Evolutionary conservation across 202 grass and related monocot genomes (phyloP).

Genomic region (Musa balbisiana): DNA sequence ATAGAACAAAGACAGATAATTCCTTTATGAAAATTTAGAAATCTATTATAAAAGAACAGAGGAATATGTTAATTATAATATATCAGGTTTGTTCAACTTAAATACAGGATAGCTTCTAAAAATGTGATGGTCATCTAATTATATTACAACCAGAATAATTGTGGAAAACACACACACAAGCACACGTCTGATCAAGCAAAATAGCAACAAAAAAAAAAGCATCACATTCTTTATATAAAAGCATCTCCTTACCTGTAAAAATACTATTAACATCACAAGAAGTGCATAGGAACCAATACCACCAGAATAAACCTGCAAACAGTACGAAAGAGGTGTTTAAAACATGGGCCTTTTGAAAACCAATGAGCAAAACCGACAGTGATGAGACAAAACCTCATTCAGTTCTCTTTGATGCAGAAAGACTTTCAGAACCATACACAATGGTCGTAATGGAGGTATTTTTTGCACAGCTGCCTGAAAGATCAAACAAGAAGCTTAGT

Average conservation of each 20-base stretch:
- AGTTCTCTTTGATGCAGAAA: constrained; percentile 99
- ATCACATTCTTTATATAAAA: neutral
- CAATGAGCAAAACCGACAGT: constrained; percentile 11
- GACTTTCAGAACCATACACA: constrained; percentile 95
- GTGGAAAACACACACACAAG: too few relatives aligned
- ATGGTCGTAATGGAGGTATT: constrained; percentile 77
- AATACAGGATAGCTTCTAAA: neutral
- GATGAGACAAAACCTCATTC: constrained; percentile 63
- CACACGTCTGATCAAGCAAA: too few relatives aligned
- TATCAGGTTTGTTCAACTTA: too few relatives aligned
- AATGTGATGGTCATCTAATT: neutral
- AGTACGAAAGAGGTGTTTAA: constrained; percentile 9
- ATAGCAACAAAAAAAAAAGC: too few relatives aligned
- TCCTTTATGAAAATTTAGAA: too few relatives aligned
- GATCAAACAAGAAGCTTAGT: constrained; percentile 18
- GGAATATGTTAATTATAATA: too few relatives aligned
- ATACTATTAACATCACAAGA: constrained; percentile 88
- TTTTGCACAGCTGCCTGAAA: constrained; percentile 71
- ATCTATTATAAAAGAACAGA: too few relatives aligned
- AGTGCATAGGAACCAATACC: constrained; percentile 98
- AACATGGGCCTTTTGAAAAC: neutral
- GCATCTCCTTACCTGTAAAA: constrained; percentile 55
- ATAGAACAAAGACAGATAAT: too few relatives aligned
- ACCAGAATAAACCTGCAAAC: constrained; percentile 73
- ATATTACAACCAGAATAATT: too few relatives aligned